phyloP scores from a whole-genome alignment of 345 rosid genomes.

The Balakata baccata region DNA sequence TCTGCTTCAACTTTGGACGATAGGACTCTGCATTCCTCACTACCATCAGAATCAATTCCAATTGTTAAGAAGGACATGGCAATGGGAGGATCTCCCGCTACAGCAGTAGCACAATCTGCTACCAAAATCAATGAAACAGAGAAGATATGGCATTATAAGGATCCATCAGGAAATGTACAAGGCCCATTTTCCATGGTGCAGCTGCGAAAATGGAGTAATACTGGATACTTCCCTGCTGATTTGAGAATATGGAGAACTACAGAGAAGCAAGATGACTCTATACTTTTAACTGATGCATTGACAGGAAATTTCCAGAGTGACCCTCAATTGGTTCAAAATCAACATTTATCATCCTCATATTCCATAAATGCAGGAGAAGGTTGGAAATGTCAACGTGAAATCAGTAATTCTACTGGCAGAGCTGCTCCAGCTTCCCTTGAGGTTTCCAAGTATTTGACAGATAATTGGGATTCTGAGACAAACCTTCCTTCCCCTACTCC shows the following conservation, averaged over 20 bases:
- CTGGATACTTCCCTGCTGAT: conserved; percentile 86
- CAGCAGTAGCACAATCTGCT: conserved; percentile 36
- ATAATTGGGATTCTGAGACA: conserved; percentile 57
- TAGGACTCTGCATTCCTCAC: conserved; percentile 35
- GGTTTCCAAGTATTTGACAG: conserved; percentile 47
- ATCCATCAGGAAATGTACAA: conserved; percentile 93
- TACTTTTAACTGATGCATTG: conserved; percentile 73
- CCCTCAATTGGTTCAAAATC: conserved; percentile 28
- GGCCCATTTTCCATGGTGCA: conserved; percentile 95
- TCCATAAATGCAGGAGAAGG: conserved; percentile 31
- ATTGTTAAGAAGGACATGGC: conserved; percentile 42
- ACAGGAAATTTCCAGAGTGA: conserved; percentile 63
- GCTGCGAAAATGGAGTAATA: conserved; percentile 90
- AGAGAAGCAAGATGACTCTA: conserved; percentile 63
- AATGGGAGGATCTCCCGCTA: conserved; percentile 33
- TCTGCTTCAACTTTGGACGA: conserved; percentile 42
- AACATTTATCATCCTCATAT: conserved; percentile 26
- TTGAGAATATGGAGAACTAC: conserved; percentile 73
- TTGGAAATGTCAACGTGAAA: conserved; percentile 37
- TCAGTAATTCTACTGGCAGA: conserved; percentile 27
- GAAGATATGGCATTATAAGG: conserved; percentile 88
- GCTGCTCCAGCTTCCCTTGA: conserved; percentile 47
- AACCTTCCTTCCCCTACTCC: conserved; percentile 98
- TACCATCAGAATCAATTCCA: conserved; percentile 43
- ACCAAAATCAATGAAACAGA: conserved; percentile 66